Evolutionary conservation across 2,329 filamentous ascomycete genomes (phyloP).

Genomic region (Cercospora canescens): DNA sequence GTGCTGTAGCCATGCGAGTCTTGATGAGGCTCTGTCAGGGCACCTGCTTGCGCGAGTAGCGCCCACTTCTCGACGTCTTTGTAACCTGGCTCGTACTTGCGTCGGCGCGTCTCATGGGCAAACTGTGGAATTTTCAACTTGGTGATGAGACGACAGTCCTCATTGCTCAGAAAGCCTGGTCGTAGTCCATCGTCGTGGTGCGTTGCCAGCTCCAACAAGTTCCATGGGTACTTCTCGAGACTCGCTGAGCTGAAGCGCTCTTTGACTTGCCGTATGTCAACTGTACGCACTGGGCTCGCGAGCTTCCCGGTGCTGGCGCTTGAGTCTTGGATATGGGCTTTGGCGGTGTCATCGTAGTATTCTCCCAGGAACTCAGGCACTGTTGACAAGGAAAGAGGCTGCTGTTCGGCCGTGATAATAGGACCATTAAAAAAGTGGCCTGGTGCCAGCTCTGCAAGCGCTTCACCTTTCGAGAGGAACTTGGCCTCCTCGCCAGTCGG

Average conservation of each 20-base stretch:
- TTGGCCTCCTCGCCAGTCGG: slow-evolving; percentile 27
- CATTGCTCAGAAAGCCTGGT: slow-evolving; percentile 33
- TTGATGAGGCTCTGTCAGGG: slow-evolving; percentile 36
- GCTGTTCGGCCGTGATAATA: slow-evolving; percentile 31
- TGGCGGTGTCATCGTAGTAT: slow-evolving; percentile 33
- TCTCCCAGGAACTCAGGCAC: slow-evolving; percentile 31
- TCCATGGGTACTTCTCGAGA: slow-evolving; percentile 29
- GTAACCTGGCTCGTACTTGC: slow-evolving; percentile 32
- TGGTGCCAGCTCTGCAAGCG: slow-evolving; percentile 23
- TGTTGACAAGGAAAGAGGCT: slow-evolving; percentile 30
- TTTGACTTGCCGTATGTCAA: slow-evolving; percentile 30
- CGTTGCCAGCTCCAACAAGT: slow-evolving; percentile 35
- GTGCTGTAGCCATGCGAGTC: slow-evolving; percentile 38
- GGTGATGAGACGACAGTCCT: slow-evolving; percentile 35
- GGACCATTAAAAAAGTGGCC: slow-evolving; percentile 28
- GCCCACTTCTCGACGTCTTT: slow-evolving; percentile 39
- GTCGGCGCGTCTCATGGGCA: slow-evolving; percentile 29
- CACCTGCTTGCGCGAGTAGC: slow-evolving; percentile 35
- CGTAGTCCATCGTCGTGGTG: slow-evolving; percentile 35
- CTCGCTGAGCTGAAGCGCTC: slow-evolving; percentile 24
- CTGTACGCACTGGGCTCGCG: slow-evolving; percentile 13
- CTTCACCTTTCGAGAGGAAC: slow-evolving; percentile 27
- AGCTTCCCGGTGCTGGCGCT: slow-evolving; percentile 16
- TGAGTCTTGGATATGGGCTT: slow-evolving; percentile 34
- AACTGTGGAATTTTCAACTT: slow-evolving; percentile 34